Percentiles rank a stretch among this genome's conserved stretches.
Evolutionary conservation across 2,329 filamentous ascomycete genomes (phyloP).

Genomic region (Colletotrichum chlorophyti): DNA sequence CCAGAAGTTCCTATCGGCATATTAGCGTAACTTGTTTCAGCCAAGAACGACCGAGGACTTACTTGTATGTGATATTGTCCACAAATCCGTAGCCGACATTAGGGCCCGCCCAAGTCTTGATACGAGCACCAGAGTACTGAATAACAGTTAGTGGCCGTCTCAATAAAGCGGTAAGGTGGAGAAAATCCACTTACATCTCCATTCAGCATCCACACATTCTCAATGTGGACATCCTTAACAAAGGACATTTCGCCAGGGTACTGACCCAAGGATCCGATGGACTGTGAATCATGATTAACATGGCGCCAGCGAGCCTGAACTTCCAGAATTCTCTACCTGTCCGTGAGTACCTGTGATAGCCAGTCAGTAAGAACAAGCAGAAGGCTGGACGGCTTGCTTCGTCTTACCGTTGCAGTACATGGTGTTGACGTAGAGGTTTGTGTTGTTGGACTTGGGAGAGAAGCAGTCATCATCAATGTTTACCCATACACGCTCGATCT

Average conservation of each 20-base stretch:
- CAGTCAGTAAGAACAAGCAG: background rate
- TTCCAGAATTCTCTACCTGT: background rate
- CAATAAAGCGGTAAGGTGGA: too few species aligned
- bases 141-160: background rate
- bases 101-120: conserved; percentile 67
- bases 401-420: conserved; percentile 64
- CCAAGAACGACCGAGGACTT: background rate
- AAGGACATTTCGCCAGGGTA: conserved; percentile 61
- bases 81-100: conserved; percentile 66
- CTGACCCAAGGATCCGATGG: conserved; percentile 65
- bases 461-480: conserved; percentile 68
- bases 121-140: conserved; percentile 56
- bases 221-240: conserved; percentile 63
- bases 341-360: conserved; percentile 38
- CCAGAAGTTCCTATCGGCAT: conserved; percentile 54
- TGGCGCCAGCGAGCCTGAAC: conserved; percentile 48
- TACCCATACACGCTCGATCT: conserved; percentile 56
- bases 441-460: conserved; percentile 65
- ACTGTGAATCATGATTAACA: conserved; percentile 37
- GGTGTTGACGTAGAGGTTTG: conserved; percentile 63
- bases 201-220: conserved; percentile 64
- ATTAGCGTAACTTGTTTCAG: background rate
- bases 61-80: conserved; percentile 64
- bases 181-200: conserved; percentile 34
- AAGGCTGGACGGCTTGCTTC: too few species aligned